A percentile compares a stretch with the other conserved stretches of the same genome.
phyloP scores from a whole-genome alignment of 2,329 filamentous ascomycete genomes.

The Verticillium klebahnii region DNA sequence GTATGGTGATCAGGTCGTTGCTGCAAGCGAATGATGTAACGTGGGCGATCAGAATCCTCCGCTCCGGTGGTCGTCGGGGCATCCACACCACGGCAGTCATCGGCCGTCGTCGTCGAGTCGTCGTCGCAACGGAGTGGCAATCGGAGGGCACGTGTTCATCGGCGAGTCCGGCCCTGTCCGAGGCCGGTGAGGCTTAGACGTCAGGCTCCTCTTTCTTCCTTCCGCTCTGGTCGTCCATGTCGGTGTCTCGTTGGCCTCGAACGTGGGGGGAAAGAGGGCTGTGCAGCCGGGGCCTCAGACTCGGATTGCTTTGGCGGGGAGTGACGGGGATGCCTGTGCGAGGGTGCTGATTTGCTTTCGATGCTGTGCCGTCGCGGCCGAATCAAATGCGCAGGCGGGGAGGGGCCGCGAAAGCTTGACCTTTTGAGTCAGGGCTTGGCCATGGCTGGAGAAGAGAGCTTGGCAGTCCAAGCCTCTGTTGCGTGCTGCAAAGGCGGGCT shows the following conservation, averaged over 20 bases:
- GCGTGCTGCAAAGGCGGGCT: background rate
- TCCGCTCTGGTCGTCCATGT: background rate
- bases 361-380: background rate
- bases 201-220: background rate
- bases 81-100: background rate
- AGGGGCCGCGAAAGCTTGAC: background rate
- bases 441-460: background rate
- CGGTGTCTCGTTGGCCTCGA: background rate
- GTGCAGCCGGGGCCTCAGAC: background rate
- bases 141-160: background rate
- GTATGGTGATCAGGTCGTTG: background rate
- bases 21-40: background rate
- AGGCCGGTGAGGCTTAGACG: background rate
- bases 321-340: too few species aligned
- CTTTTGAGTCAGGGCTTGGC: background rate
- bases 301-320: background rate
- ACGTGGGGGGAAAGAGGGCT: background rate
- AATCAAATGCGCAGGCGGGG: background rate
- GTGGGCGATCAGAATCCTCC: background rate
- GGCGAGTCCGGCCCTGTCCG: background rate
- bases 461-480: background rate
- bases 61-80: background rate
- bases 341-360: background rate
- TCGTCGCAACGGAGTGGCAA: background rate
- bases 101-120: background rate